phyloP scores from a whole-genome alignment of 352 stramenopile species.

The Thalassiosira oceanica region DNA sequence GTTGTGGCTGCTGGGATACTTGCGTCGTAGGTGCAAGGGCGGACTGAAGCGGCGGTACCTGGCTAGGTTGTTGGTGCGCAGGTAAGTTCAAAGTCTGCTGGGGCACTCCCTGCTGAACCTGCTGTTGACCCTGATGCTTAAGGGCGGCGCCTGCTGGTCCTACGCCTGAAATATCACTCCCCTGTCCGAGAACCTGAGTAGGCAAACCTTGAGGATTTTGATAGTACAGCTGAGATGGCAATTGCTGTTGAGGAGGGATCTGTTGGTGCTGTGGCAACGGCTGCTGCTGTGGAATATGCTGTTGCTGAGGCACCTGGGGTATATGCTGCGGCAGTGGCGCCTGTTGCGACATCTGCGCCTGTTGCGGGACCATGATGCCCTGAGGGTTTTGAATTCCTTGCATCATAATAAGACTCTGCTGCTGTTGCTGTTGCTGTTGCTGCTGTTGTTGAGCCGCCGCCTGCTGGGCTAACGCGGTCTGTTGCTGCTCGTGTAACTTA shows the following conservation, averaged over 20 bases:
- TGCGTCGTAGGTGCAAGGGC: too few species aligned
- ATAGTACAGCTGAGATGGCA: constrained; percentile 7
- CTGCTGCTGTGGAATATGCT: constrained; percentile 13
- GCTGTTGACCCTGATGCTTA: too few species aligned
- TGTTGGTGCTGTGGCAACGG: constrained; percentile 2
- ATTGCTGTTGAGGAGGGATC: constrained; percentile 10
- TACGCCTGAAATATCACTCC: neutral
- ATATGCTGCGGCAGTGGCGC: constrained; percentile 7
- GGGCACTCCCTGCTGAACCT: too few species aligned
- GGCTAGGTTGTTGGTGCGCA: too few species aligned
- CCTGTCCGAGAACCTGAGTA: constrained; percentile 1
- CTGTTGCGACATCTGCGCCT: constrained; percentile 7
- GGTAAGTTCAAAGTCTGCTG: too few species aligned
- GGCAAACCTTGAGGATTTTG: constrained; percentile 7
- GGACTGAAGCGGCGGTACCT: too few species aligned
- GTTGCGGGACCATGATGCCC: neutral
- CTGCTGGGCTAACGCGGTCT: too few species aligned
- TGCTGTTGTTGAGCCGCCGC: too few species aligned
- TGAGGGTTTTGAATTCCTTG: constrained; percentile 6
- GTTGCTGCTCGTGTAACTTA: too few species aligned
- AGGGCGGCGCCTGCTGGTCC: neutral
- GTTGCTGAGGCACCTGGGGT: neutral
- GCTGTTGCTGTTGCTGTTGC: constrained; percentile 24
- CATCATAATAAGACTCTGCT: constrained; percentile 4
- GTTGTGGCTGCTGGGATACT: too few species aligned